Evolutionary conservation across 306 rosid species (phyloP).

Genomic region (Vigna reflexopilosa): DNA sequence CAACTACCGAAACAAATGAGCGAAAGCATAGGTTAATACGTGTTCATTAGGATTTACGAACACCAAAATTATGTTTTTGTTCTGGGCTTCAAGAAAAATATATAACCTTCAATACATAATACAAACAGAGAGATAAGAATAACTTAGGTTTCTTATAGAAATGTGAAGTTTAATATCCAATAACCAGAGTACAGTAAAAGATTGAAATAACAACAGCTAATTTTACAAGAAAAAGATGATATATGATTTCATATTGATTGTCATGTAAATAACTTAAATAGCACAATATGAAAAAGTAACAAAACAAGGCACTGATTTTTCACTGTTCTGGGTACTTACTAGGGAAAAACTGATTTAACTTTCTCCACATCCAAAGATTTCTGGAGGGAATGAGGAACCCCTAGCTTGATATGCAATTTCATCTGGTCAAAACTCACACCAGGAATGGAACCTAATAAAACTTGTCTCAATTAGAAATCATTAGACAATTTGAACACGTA

Average conservation of each 20-base stretch:
- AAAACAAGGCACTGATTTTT: not conserved
- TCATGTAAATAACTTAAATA: not conserved
- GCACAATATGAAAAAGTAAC: not conserved
- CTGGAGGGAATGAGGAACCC: conserved; percentile 88
- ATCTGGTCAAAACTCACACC: conserved; percentile 85
- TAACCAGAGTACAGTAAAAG: not conserved
- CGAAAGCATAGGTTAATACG: conserved; percentile 10
- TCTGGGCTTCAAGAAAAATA: conserved; percentile 27
- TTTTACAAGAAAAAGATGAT: not conserved
- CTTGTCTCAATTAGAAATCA: conserved; percentile 34
- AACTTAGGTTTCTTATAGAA: not conserved
- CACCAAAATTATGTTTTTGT: conserved; percentile 23
- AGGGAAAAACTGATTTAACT: conserved; percentile 92
- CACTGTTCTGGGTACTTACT: conserved; percentile 62
- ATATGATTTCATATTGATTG: conserved; percentile 25
- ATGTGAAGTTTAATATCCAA: not conserved
- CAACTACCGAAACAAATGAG: not conserved
- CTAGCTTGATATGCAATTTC: conserved; percentile 92
- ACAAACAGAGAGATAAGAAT: not conserved
- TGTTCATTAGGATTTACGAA: conserved; percentile 34
- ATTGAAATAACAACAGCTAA: not conserved
- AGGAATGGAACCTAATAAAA: conserved; percentile 80
- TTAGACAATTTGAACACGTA: conserved; percentile 20
- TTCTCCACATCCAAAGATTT: conserved; percentile 74
- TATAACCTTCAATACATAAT: not conserved